These are phyloP conservation scores for Ogataea henricii DNA, from an alignment of 805 yeast genomes.

Conservation along the genomic window DNA sequence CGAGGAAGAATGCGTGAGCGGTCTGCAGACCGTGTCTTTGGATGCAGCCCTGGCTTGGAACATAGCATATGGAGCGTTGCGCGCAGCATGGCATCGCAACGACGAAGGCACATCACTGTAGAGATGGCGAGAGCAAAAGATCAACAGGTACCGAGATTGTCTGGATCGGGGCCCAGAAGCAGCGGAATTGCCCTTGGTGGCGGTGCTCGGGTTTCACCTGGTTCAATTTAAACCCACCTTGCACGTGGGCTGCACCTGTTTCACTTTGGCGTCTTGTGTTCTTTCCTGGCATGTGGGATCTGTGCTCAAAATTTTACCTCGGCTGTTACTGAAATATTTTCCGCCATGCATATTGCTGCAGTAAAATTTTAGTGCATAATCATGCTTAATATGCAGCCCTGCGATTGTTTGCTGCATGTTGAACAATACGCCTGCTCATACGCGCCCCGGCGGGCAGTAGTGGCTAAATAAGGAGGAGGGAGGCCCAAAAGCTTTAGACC, in stretches of 20 bases:
- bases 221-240: no score
- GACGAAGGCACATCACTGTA: not conserved
- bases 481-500: not conserved
- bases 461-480: not conserved
- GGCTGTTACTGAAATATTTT: slow-evolving; percentile 2
- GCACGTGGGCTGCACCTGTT: no score
- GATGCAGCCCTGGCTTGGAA: slow-evolving; percentile 1
- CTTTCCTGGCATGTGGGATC: no score
- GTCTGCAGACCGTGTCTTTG: slow-evolving; percentile 5
- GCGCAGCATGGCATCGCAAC: not conserved
- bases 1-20: not conserved
- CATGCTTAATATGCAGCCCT: not conserved
- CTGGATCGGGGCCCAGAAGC: no score
- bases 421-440: no score
- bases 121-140: not conserved
- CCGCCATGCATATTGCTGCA: not conserved
- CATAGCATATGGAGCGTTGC: not conserved
- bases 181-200: no score
- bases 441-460: slow-evolving; percentile 1
- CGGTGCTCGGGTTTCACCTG: no score
- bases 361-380: not conserved
- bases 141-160: no score
- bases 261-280: not conserved
- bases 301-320: slow-evolving; percentile 4
- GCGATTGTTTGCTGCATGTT: not conserved